A percentile compares a stretch with the other conserved stretches of the same genome.
Evolutionary conservation across 495 filamentous ascomycete species (phyloP).

Genomic region (Clavariopsis aquatica): DNA sequence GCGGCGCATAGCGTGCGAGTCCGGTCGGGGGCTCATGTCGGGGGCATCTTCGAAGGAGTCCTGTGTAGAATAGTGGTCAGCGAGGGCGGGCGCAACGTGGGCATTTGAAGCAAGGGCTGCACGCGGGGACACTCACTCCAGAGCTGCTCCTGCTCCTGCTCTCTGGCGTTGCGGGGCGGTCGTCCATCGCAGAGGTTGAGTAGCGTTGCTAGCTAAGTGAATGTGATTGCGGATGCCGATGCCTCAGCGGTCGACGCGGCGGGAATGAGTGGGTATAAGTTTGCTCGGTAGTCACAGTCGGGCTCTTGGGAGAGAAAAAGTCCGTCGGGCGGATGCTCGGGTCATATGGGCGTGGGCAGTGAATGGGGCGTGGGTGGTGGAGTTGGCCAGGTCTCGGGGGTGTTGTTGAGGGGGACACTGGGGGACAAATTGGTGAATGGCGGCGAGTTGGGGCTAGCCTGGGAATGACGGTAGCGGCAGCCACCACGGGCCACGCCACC

Average conservation of each 20-base stretch:
- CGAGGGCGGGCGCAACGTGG: neutral
- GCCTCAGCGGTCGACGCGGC: conserved; percentile 20
- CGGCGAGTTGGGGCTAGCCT: conserved; percentile 4
- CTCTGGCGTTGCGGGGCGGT: conserved; percentile 11
- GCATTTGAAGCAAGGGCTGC: neutral
- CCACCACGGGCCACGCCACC: conserved; percentile 21
- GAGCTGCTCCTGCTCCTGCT: conserved; percentile 29
- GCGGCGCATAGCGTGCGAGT: conserved; percentile 31
- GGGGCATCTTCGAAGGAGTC: conserved; percentile 39
- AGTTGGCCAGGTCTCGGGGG: neutral
- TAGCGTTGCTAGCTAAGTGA: neutral
- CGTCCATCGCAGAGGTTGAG: conserved; percentile 29
- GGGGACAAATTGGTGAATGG: conserved; percentile 25
- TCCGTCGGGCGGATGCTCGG: conserved; percentile 16
- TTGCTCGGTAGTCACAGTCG: conserved; percentile 4
- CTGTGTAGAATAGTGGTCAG: conserved; percentile 23
- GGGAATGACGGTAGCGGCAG: conserved; percentile 19
- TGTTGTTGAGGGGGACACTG: conserved; percentile 23
- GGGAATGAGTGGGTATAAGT: neutral
- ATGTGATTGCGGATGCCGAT: conserved; percentile 9
- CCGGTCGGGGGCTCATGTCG: conserved; percentile 35
- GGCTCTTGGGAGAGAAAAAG: neutral
- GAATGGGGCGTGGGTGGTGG: neutral
- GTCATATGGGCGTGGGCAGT: neutral
- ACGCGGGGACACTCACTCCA: conserved; percentile 21